phyloP scores from a whole-genome alignment of 2,329 filamentous ascomycete species.

The Clonostachys sp. region DNA sequence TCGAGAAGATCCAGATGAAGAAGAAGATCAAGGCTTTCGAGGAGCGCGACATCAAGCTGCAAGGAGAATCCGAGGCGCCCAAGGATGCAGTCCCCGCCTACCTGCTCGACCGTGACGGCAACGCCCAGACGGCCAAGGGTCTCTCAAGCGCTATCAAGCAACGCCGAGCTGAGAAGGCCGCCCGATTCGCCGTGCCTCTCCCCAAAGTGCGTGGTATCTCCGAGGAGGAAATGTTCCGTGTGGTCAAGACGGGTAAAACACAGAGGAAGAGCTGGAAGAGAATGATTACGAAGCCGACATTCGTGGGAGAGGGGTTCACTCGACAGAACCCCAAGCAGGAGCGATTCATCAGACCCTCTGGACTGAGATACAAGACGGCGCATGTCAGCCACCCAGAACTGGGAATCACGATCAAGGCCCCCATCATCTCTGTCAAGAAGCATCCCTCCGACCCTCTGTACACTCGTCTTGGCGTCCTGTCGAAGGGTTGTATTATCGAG shows the following conservation, averaged over 20 bases:
- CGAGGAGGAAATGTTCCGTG: constrained; percentile 98
- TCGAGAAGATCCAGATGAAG: constrained; percentile 98
- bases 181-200: constrained; percentile 85
- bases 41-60: constrained; percentile 91
- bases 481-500: constrained; percentile 76
- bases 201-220: constrained; percentile 88
- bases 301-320: constrained; percentile 89
- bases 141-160: constrained; percentile 89
- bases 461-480: constrained; percentile 86
- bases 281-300: constrained; percentile 58
- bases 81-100: constrained; percentile 85
- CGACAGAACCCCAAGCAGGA: constrained; percentile 78
- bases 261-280: constrained; percentile 78
- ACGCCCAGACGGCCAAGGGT: constrained; percentile 59
- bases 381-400: constrained; percentile 70
- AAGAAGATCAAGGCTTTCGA: constrained; percentile 94
- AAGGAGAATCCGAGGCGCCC: constrained; percentile 67
- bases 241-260: constrained; percentile 91
- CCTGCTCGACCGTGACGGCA: constrained; percentile 72
- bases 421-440: constrained; percentile 65
- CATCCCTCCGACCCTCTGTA: constrained; percentile 82
- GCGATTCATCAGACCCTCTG: constrained; percentile 46
- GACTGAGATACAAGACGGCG: constrained; percentile 36
- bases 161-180: constrained; percentile 89
- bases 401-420: constrained; percentile 82